A percentile compares a stretch with the other conserved stretches of the same genome.
Evolutionary conservation across 805 yeast genomes (phyloP).

Genomic region (Wickerhamomyces silvicola): DNA sequence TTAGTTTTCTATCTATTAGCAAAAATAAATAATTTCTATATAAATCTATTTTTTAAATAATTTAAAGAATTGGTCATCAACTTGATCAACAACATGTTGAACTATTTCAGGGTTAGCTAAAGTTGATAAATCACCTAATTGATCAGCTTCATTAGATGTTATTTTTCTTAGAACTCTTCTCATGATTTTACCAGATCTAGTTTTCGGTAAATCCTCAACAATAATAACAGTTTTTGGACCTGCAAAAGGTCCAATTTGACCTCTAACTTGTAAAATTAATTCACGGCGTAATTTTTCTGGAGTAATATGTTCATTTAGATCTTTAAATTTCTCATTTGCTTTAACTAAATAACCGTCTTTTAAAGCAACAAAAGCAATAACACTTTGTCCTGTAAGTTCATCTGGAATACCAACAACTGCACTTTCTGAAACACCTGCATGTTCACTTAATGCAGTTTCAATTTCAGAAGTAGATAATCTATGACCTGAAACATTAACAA

Average conservation of each 20-base stretch:
- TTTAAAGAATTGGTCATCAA: slow-evolving; percentile 24
- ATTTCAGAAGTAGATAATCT: slow-evolving; percentile 98
- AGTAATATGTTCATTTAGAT: slow-evolving; percentile 24
- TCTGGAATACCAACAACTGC: slow-evolving; percentile 97
- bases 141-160: slow-evolving; percentile 86
- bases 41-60: slow-evolving; percentile 2
- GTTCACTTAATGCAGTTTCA: slow-evolving; percentile 83
- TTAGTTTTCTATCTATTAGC: not conserved
- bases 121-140: slow-evolving; percentile 88
- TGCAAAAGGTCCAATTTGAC: slow-evolving; percentile 84
- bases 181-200: slow-evolving; percentile 98
- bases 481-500: slow-evolving; percentile 96
- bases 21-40: too few relatives aligned
- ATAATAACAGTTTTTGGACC: slow-evolving; percentile 85
- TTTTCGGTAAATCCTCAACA: slow-evolving; percentile 92
- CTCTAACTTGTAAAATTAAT: slow-evolving; percentile 81
- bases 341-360: slow-evolving; percentile 40
- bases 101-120: slow-evolving; percentile 83
- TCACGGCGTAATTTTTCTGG: slow-evolving; percentile 50
- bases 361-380: slow-evolving; percentile 87
- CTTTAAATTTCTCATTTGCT: slow-evolving; percentile 23
- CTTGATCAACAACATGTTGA: slow-evolving; percentile 65
- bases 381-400: slow-evolving; percentile 97
- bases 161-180: slow-evolving; percentile 94
- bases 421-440: slow-evolving; percentile 77